A percentile compares a stretch with the other conserved stretches of the same genome.
These are phyloP conservation scores for Neltuma alba DNA, from an alignment of 306 rosid genomes.

Conservation along the genomic window DNA sequence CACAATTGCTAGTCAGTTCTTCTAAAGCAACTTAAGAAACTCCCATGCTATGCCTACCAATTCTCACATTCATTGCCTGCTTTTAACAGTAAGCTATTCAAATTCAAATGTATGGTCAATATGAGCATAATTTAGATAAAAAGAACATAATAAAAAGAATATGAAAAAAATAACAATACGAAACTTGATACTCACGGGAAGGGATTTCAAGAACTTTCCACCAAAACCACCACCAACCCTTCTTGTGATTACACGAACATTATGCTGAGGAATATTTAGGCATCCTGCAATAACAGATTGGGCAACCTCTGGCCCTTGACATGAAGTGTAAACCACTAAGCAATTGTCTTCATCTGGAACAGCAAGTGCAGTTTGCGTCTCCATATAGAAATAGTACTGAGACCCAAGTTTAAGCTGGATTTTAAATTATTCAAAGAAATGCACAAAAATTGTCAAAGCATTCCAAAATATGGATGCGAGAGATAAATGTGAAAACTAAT, in stretches of 20 bases:
- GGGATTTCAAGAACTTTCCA: constrained; percentile 63
- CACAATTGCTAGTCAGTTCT: not conserved
- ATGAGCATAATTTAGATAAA: not conserved
- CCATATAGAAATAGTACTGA: constrained; percentile 94
- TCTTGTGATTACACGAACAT: constrained; percentile 81
- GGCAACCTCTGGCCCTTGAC: constrained; percentile 57
- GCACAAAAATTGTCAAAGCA: not conserved
- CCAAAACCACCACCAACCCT: constrained; percentile 97
- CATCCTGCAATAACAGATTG: constrained; percentile 71
- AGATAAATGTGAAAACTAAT: not conserved
- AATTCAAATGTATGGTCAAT: not conserved
- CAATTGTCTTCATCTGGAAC: constrained; percentile 95
- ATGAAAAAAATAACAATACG: not conserved
- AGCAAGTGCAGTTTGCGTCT: constrained; percentile 94
- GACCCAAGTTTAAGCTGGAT: constrained; percentile 83
- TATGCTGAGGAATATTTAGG: constrained; percentile 74
- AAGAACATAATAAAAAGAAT: not conserved
- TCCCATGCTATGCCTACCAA: not conserved
- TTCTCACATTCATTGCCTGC: not conserved
- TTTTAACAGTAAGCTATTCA: not conserved
- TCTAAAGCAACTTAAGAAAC: not conserved
- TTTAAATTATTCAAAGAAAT: not conserved
- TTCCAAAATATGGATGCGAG: not conserved
- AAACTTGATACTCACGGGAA: constrained; percentile 62
- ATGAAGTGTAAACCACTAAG: constrained; percentile 74